A percentile compares a stretch with the other conserved stretches of the same genome.
Evolutionary conservation across 208 protist genomes (phyloP).

Genomic region (Trypanosoma platydactyli): DNA sequence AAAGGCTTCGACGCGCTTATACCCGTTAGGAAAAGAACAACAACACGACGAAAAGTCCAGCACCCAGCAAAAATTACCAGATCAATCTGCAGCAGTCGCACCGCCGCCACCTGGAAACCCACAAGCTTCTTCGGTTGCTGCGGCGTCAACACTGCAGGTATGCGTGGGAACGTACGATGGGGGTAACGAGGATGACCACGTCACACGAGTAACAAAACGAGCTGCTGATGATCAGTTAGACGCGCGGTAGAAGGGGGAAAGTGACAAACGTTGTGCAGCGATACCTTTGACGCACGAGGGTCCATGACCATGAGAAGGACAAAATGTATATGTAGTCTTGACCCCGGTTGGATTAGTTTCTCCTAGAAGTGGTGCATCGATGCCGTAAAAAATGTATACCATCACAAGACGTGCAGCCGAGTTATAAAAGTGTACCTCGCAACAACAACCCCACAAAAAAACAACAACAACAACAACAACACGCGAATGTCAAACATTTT

Average conservation of each 20-base stretch:
- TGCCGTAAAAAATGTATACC: too few relatives aligned
- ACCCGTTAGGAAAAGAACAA: not conserved
- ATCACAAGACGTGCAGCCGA: too few relatives aligned
- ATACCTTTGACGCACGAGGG: constrained; percentile 3
- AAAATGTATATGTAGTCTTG: too few relatives aligned
- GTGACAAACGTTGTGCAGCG: constrained; percentile 17
- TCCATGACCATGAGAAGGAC: constrained; percentile 2
- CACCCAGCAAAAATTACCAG: constrained; percentile 30
- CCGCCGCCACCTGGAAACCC: constrained; percentile 34
- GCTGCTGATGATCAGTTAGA: constrained; percentile 11
- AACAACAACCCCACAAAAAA: too few relatives aligned
- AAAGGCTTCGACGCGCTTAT: not conserved
- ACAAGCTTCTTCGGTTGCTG: constrained; percentile 22
- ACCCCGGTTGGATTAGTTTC: too few relatives aligned
- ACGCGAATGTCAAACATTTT: too few relatives aligned
- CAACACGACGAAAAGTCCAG: not conserved
- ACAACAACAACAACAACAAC: too few relatives aligned
- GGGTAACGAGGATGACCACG: constrained; percentile 9
- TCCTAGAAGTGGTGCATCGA: constrained; percentile 13
- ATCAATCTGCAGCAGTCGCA: constrained; percentile 19
- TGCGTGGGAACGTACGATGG: constrained; percentile 25
- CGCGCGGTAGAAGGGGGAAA: constrained; percentile 26
- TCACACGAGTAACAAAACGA: constrained; percentile 29
- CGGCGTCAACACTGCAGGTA: not conserved
- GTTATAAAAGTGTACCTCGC: too few relatives aligned